Evolutionary conservation across 176 grass and related monocot genomes (phyloP).

Genomic region (Saccharum spontaneum): DNA sequence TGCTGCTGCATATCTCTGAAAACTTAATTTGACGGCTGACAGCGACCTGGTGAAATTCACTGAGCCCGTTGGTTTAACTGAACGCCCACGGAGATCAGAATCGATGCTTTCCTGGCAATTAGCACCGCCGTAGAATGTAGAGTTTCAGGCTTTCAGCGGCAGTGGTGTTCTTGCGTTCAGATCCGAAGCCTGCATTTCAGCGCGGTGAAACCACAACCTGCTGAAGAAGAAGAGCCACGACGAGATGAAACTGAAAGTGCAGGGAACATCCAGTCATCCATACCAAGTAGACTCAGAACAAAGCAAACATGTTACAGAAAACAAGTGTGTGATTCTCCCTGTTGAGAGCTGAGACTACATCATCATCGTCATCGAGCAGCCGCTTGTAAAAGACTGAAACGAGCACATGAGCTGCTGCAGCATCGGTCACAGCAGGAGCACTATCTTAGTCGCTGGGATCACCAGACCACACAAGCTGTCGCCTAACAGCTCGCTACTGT

Average conservation of each 20-base stretch:
- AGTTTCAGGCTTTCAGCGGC: background rate
- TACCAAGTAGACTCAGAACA: background rate
- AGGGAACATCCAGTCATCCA: constrained; percentile 13
- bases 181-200: background rate
- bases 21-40: background rate
- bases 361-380: background rate
- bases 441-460: background rate
- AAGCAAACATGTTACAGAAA: background rate
- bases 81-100: background rate
- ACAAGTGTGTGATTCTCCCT: background rate
- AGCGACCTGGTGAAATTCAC: background rate
- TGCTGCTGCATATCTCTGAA: background rate
- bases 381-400: background rate
- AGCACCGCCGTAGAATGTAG: background rate
- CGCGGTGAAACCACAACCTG: background rate
- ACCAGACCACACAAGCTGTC: background rate
- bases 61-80: background rate
- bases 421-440: background rate
- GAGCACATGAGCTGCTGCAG: constrained; percentile 19
- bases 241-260: background rate
- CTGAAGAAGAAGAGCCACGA: background rate
- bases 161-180: background rate
- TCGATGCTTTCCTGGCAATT: background rate
- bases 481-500: background rate
- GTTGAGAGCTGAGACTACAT: background rate